Conservation (phyloP, 2,329 filamentous ascomycete genomes). For the Aspergillus clavatus region DNA sequence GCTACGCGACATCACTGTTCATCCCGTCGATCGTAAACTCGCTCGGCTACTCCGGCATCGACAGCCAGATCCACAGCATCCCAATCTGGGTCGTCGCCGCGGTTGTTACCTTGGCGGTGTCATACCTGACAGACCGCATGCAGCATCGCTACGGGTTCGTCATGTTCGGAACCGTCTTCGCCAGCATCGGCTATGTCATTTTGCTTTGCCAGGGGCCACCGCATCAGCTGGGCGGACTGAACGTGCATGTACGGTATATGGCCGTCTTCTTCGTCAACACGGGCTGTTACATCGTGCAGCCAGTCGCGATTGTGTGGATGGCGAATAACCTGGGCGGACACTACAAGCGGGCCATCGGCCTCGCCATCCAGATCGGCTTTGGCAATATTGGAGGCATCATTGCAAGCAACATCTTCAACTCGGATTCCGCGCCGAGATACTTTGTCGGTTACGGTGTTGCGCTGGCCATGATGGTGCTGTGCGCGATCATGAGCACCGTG, state of each 20-base stretch:
- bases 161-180: slow-evolving; percentile 30
- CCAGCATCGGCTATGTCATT: slow-evolving; percentile 33
- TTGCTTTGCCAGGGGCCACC: slow-evolving; percentile 26
- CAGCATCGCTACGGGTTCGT: slow-evolving; percentile 35
- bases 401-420: slow-evolving; percentile 39
- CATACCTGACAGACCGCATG: slow-evolving; percentile 26
- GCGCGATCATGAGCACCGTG: slow-evolving; percentile 21
- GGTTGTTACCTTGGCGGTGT: slow-evolving; percentile 23
- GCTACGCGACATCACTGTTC: slow-evolving; percentile 33
- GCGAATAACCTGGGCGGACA: slow-evolving; percentile 39
- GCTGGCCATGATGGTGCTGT: slow-evolving; percentile 28
- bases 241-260: slow-evolving; percentile 19
- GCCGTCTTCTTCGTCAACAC: slow-evolving; percentile 22
- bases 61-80: slow-evolving; percentile 35
- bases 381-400: slow-evolving; percentile 38
- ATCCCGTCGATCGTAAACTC: slow-evolving; percentile 33
- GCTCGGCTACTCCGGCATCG: slow-evolving; percentile 28
- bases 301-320: slow-evolving; percentile 32
- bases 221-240: slow-evolving; percentile 14
- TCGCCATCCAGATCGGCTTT: slow-evolving; percentile 39
- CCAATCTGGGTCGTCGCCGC: slow-evolving; percentile 32
- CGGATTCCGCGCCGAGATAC: slow-evolving; percentile 33
- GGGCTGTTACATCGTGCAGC: slow-evolving; percentile 26
- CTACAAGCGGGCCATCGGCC: slow-evolving; percentile 38
- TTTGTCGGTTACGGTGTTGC: slow-evolving; percentile 36